Percentiles rank a stretch among this genome's conserved stretches.
phyloP scores from a whole-genome alignment of 495 filamentous ascomycete genomes.

The Tuber melanosporum region DNA sequence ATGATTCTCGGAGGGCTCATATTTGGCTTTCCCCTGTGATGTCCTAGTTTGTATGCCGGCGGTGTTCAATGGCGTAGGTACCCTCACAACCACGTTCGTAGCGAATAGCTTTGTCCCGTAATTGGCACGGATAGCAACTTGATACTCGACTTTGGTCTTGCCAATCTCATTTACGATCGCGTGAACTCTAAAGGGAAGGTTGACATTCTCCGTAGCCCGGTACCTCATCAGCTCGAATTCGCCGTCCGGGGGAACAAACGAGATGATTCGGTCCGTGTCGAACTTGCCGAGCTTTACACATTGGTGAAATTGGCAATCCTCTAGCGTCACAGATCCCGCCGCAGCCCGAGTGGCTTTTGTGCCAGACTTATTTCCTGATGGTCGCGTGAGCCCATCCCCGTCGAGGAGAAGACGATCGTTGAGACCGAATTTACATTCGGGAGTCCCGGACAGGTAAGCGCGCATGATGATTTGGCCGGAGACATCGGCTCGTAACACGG shows the following conservation, averaged over 20 bases:
- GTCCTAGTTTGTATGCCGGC: constrained; percentile 90
- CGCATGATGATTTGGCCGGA: constrained; percentile 98
- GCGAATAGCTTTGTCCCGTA: constrained; percentile 95
- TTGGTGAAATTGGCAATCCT: constrained; percentile 99
- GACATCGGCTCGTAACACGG: constrained; percentile 92
- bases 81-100: constrained; percentile 91
- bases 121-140: constrained; percentile 93
- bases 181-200: constrained; percentile 97
- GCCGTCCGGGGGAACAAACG: constrained; percentile 94
- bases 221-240: constrained; percentile 99
- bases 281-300: constrained; percentile 98
- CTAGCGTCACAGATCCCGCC: constrained; percentile 88
- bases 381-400: constrained; percentile 61
- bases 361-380: constrained; percentile 62
- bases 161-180: constrained; percentile 97
- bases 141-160: constrained; percentile 97
- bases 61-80: constrained; percentile 95
- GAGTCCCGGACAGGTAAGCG: constrained; percentile 91
- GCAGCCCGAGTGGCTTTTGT: constrained; percentile 90
- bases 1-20: constrained; percentile 94
- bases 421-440: constrained; percentile 98
- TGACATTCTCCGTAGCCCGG: constrained; percentile 98
- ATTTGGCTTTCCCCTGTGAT: constrained; percentile 93
- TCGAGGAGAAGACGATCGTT: constrained; percentile 94
- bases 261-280: constrained; percentile 95